Conservation (phyloP, 1,139 yeast species). For the Suhomyces coccinellae region DNA sequence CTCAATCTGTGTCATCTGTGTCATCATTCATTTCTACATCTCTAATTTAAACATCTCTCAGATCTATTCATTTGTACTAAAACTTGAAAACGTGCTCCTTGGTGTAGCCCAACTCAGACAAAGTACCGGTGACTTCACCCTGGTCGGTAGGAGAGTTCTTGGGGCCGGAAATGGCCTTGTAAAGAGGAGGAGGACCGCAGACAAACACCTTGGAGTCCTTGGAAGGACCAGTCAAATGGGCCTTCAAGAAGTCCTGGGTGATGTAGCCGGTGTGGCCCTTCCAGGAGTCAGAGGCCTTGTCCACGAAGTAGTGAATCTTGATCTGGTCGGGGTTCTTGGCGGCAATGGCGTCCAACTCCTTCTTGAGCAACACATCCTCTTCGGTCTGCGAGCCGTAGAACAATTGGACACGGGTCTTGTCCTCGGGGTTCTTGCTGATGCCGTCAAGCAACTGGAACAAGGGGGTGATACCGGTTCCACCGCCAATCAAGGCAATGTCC, state of each 20-base stretch:
- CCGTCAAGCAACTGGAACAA: slow-evolving; percentile 80
- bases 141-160: slow-evolving; percentile 89
- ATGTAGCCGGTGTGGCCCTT: slow-evolving; percentile 49
- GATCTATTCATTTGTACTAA: slow-evolving; percentile 24
- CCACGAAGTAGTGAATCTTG: slow-evolving; percentile 76
- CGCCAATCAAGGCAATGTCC: slow-evolving; percentile 83
- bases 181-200: slow-evolving; percentile 41
- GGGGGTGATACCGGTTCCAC: slow-evolving; percentile 97
- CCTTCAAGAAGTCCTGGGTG: slow-evolving; percentile 39
- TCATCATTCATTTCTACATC: too few relatives aligned
- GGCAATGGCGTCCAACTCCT: slow-evolving; percentile 69
- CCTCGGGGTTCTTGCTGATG: slow-evolving; percentile 69
- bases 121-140: slow-evolving; percentile 88
- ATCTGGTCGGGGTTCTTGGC: slow-evolving; percentile 72
- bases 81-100: slow-evolving; percentile 90
- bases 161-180: slow-evolving; percentile 59
- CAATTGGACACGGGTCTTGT: slow-evolving; percentile 80
- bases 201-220: slow-evolving; percentile 90
- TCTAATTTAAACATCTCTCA: background rate
- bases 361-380: slow-evolving; percentile 73
- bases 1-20: too few relatives aligned
- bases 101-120: slow-evolving; percentile 84
- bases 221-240: slow-evolving; percentile 61
- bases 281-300: slow-evolving; percentile 57
- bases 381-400: slow-evolving; percentile 78